Base-by-base conservation (phyloP, 1,284 basidiomycete genomes). In the Leccinum holopus region DNA sequence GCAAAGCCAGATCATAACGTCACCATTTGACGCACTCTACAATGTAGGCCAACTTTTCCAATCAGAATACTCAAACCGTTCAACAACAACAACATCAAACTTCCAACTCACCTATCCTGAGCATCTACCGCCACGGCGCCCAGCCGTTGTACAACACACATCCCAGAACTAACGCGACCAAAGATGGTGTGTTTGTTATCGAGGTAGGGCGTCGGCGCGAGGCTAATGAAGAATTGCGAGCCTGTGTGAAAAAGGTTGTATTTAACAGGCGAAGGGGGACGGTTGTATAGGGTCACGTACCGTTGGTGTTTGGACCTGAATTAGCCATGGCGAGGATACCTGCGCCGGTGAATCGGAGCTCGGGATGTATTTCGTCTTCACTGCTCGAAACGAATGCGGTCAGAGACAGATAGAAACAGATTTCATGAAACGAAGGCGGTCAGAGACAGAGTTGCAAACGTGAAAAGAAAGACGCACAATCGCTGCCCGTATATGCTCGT, bases 291-390 rank as follows among this genome's bases (percentile, higher is more conserved):
- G 25, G 25, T 4, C 33, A 73, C 83, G 58, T 63, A 88, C 95
- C 94, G 73, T 97, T 97, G 11, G 92, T 93, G 73, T 97, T 95
- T 6, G 95, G 94, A 1, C 95, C 95, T 41, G 92, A 90, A 75
- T 98, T 98, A 3, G 95, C 95, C 95, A 97, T 98, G 8, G 95
- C 95, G 25, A 98, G 84, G 61, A 97, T 95, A 30, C 95, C 95
- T 53, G 95, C 94, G n/a, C 95, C 95, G 3, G 94, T 95, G 78
- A 97, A 97, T 51, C 95, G 83, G 66, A 97, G 78, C 21, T 96
- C 94, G 3, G 92, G 89, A 70, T 90, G 84, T 55, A 96, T 87
- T 75, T 96, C 94, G 75, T 96, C 94, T 72, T 93, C 87, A 63
- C 88, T 91, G 55, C 37, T 33, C 10, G 49, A 44, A 25, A 14